Evolutionary conservation across 306 rosid genomes (phyloP), one percentile per base, ranked within the genome.

Genomic region (Pterocarpus macrocarpus): DNA sequence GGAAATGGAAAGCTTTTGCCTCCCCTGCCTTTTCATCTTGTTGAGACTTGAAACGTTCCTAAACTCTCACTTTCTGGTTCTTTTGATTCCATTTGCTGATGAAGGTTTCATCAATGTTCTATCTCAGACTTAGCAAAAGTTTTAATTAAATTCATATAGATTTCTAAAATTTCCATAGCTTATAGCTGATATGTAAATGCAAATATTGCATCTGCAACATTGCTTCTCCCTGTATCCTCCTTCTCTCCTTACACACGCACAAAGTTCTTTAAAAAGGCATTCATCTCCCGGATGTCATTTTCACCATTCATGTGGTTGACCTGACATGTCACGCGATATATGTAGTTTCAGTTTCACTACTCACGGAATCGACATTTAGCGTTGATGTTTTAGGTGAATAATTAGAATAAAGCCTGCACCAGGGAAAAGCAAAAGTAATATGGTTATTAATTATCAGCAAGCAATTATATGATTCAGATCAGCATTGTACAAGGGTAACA

Each of bases 401-500:
- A 58, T 58, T 71, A 33, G n/a, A 50, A 52, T 22, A 71, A 71
- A n/a, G n/a, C 63, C 62, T 15, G 49, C 56, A 49, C 45, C 17
- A 32, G 32, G 30, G 32, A 49, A 69, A 14, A 49, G 38, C 58
- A 32, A 34, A 52, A 49, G 41, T 15, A 70, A 13, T 33, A 3
- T 8, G 28, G 28, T 12, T 2, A 49, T 49, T 70, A 38, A 32
- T 47, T 70, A n/a, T 49, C 61, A 58, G 64, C 14, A 22, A 16
- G 64, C 14, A 13, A 58, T 69, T 47, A 2, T 69, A 30, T 69
- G 59, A 47, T 47, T 49, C 44, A 50, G 53, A 70, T 56, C 12
- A 56, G 64, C 36, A 58, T 58, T 8, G 64, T 9, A 58, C 35
- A 36, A 2, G 7, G 64, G 64, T 30, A 59, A 36, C 16, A 4